Percentiles rank a stretch among this genome's conserved stretches.
phyloP scores from a whole-genome alignment of 1,284 basidiomycete species.

The Xerocomus minutiporus region DNA sequence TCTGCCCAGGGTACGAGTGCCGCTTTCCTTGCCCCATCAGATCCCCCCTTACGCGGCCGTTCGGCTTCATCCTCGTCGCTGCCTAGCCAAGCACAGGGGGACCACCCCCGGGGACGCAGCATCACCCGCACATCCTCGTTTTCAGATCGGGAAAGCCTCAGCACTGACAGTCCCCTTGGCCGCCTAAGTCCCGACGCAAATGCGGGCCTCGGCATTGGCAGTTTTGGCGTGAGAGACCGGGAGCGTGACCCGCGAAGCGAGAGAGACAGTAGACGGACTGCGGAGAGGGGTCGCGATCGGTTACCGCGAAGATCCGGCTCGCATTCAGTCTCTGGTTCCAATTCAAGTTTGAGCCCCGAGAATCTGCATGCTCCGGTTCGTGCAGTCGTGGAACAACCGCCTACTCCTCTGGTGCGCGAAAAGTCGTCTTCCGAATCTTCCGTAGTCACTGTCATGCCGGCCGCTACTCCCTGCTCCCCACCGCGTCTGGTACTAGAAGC shows the following conservation, averaged over 20 bases:
- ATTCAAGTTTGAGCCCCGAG: constrained; percentile 47
- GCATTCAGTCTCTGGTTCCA: constrained; percentile 26
- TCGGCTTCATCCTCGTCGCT: constrained; percentile 28
- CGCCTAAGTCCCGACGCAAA: constrained; percentile 57
- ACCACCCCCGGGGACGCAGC: constrained; percentile 49
- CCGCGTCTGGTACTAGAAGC: constrained; percentile 30
- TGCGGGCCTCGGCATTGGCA: constrained; percentile 36
- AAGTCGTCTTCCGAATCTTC: constrained; percentile 21
- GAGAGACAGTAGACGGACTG: constrained; percentile 26
- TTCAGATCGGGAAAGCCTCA: constrained; percentile 43
- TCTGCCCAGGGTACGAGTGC: constrained; percentile 9
- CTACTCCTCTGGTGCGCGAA: constrained; percentile 11
- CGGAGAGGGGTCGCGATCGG: constrained; percentile 40
- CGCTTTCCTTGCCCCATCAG: constrained; percentile 26
- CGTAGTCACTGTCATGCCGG: constrained; percentile 10
- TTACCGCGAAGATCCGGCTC: constrained; percentile 41
- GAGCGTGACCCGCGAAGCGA: constrained; percentile 31
- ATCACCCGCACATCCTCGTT: constrained; percentile 50
- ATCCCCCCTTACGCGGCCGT: constrained; percentile 23
- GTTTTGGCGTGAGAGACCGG: constrained; percentile 29
- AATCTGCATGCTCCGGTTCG: constrained; percentile 20
- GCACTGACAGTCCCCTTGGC: constrained; percentile 47
- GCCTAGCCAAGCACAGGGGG: constrained; percentile 23
- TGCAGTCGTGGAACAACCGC: constrained; percentile 6
- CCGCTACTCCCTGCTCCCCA: constrained; percentile 15